Conservation (phyloP, 768 basidiomycete species). For the Goffeauzyma gilvescens region DNA sequence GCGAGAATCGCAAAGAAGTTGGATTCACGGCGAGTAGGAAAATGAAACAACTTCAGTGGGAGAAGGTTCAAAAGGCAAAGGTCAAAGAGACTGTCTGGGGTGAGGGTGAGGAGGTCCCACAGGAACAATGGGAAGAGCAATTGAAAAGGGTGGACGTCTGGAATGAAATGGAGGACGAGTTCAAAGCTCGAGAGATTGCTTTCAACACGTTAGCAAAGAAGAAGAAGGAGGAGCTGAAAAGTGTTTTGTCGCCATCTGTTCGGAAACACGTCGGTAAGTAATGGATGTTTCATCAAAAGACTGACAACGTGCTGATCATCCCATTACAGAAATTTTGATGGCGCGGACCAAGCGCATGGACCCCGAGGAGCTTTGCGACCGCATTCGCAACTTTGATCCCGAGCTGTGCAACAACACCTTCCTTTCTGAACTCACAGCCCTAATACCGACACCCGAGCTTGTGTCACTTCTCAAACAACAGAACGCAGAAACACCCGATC, state of each 20-base stretch:
- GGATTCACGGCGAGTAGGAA: conserved; percentile 64
- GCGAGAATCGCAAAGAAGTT: conserved; percentile 54
- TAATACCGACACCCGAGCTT: conserved; percentile 80
- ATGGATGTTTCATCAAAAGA: not conserved
- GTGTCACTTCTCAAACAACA: conserved; percentile 33
- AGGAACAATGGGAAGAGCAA: conserved; percentile 59
- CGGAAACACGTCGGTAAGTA: conserved; percentile 80
- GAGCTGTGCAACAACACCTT: conserved; percentile 74
- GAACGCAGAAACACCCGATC: conserved; percentile 57
- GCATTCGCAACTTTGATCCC: conserved; percentile 70
- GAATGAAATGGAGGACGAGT: conserved; percentile 92
- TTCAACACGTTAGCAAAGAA: conserved; percentile 61
- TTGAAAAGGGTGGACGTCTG: conserved; percentile 72
- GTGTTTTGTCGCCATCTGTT: conserved; percentile 73
- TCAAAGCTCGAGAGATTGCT: conserved; percentile 86
- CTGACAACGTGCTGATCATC: not conserved
- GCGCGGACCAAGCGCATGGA: conserved; percentile 52
- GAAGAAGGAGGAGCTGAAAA: conserved; percentile 72
- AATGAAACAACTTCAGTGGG: conserved; percentile 98
- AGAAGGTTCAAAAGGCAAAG: conserved; percentile 80
- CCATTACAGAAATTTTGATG: conserved; percentile 64
- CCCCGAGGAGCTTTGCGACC: conserved; percentile 65
- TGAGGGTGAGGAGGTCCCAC: conserved; percentile 44
- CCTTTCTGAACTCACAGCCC: conserved; percentile 66
- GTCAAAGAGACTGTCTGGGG: conserved; percentile 73